These are phyloP conservation scores for Primulina tabacum DNA, from an alignment of 257 asterid species.

Conservation along the genomic window DNA sequence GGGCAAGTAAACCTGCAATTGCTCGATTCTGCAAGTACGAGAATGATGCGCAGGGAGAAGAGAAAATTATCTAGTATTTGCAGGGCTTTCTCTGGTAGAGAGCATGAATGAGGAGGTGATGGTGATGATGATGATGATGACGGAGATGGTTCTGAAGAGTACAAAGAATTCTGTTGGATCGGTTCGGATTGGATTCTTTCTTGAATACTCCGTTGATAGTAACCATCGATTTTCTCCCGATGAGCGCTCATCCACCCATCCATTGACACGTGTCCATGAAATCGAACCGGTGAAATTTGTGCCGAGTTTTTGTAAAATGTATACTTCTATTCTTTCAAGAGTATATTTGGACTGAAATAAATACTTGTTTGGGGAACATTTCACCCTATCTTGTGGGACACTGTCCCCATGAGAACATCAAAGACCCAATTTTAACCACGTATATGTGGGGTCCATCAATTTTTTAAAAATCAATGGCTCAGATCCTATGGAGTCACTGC, in stretches of 20 bases:
- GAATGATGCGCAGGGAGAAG: conserved; percentile 32
- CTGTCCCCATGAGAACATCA: too few species aligned
- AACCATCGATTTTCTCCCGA: conserved; percentile 10
- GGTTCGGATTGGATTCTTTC: conserved; percentile 27
- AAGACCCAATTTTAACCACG: too few species aligned
- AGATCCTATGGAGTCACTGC: too few species aligned
- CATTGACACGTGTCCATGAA: not conserved
- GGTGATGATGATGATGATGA: conserved; percentile 42
- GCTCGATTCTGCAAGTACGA: conserved; percentile 25
- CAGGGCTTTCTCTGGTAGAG: conserved; percentile 34
- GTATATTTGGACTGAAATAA: too few species aligned
- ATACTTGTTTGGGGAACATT: too few species aligned
- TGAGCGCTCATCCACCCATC: not conserved
- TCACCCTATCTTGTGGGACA: too few species aligned
- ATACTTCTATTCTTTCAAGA: too few species aligned
- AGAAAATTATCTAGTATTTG: conserved; percentile 25
- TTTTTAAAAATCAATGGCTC: too few species aligned
- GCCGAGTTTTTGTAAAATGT: too few species aligned
- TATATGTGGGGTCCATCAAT: too few species aligned
- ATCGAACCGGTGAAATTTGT: too few species aligned
- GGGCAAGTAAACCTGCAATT: conserved; percentile 8
- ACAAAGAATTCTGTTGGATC: conserved; percentile 30
- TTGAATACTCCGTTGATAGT: conserved; percentile 29
- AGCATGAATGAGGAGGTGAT: conserved; percentile 22
- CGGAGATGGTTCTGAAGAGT: conserved; percentile 37